Evolutionary conservation across 2,329 filamentous ascomycete species (phyloP), one percentile per base, ranked within the genome.

Genomic region (Ploettnerulaceae sp.): DNA sequence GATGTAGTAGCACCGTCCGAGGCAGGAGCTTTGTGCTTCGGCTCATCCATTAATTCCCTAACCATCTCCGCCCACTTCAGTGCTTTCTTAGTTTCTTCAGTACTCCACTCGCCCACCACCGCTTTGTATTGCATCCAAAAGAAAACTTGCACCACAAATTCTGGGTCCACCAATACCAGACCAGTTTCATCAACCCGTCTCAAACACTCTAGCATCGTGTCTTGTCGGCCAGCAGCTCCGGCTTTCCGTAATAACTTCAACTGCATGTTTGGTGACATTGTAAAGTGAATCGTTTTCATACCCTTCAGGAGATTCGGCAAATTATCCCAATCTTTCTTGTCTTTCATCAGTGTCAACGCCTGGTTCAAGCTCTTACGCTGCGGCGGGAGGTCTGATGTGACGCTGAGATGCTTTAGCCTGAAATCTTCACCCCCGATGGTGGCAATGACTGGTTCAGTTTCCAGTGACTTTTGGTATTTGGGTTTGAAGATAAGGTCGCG

Each of bases 401-500:
- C 21, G 42, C 61, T 45, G 20, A 66, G 52, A 40, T 57, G 55
- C 29, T 55, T 46, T 3, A 69, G 46, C 9, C 26, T 49, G 33
- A 67, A 61, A 15, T 59, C 52, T 47, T 78, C 68, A 56, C 71
- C 78, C 49, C 77, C 76, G 53, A 84, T 70, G 54, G 80, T 75
- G 52, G 82, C 74, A 49, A 69, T 68, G 51, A 81, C 69, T 28
- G 78, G 76, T 60, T 81, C 76, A 26, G 68, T 65, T 49, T 73
- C 66, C 31, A 84, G 71, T 48, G 64, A 64, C 53, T 71, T 65
- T 53, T 69, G 66, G 62, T 72, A 68, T 51, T 69, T 71, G 11
- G 60, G 53, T 48, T 69, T 66, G 66, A 71, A 74, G 56, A 85
- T 65, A 49, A 75, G 69, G 55, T 73, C 69, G 56, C 70, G 74